Percentiles rank a stretch among this genome's conserved stretches.
These are phyloP conservation scores for Protoeuglena noctilucae DNA, from an alignment of 139 green algal genomes.

Conservation along the genomic window DNA sequence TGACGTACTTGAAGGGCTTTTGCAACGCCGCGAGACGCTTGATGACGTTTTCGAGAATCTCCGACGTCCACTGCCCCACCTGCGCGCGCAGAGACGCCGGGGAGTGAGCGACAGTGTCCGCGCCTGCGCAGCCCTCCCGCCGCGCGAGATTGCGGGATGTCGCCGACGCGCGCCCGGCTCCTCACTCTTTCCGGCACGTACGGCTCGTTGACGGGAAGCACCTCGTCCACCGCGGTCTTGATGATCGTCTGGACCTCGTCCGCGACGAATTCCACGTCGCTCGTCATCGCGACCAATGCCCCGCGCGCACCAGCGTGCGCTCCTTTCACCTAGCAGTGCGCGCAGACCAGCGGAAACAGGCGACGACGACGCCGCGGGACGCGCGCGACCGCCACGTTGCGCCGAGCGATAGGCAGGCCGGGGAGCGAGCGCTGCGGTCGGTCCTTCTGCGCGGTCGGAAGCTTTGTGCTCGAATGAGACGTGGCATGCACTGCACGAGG, in stretches of 20 bases:
- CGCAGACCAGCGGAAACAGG: too few species aligned
- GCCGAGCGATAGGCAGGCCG: too few species aligned
- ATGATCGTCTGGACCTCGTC: constrained; percentile 74
- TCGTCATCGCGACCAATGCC: too few species aligned
- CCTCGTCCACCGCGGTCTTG: constrained; percentile 54
- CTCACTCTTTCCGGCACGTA: constrained; percentile 53
- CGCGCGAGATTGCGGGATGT: not conserved
- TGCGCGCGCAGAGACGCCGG: constrained; percentile 9
- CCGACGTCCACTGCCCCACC: constrained; percentile 54
- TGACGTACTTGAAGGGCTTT: constrained; percentile 72
- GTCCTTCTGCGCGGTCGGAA: too few species aligned
- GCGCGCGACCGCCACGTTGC: too few species aligned
- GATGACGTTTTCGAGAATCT: constrained; percentile 47
- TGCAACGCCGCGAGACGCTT: constrained; percentile 45
- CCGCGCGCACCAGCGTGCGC: too few species aligned
- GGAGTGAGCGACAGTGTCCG: not conserved
- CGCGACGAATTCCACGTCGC: constrained; percentile 29
- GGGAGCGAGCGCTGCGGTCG: too few species aligned
- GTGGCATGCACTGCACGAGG: too few species aligned
- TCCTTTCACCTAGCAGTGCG: too few species aligned
- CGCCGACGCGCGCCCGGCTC: not conserved
- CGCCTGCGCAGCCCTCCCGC: not conserved
- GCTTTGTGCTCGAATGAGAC: too few species aligned
- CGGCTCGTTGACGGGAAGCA: constrained; percentile 49
- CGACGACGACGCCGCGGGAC: too few species aligned